Evolutionary conservation across 2,329 filamentous ascomycete species (phyloP), one percentile per base, ranked within the genome.

Genomic region (Fusarium bactridioides): DNA sequence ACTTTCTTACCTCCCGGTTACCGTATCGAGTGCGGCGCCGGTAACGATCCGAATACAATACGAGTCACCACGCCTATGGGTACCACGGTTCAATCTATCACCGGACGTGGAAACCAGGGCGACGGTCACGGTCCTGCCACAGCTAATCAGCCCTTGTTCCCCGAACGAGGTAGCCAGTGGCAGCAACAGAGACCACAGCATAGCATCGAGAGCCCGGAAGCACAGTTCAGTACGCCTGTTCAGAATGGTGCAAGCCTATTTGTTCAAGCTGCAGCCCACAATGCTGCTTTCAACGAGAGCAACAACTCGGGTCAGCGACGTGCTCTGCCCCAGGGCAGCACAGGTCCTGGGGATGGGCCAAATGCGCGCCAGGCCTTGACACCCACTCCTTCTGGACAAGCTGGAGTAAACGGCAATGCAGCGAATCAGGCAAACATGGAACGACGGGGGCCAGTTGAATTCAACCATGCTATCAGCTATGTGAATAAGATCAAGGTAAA

Each of bases 401-500:
- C 88, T 69, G 87, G 84, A 37, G 80, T 92, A 64, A 93, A 92
- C 76, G 90, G 89, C 48, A 86, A 86, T 68, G 87, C 86, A 27
- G 83, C 85, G 75, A 84, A 89, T 82, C 82, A 91, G 83, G 83
- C 88, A 81, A 83, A 88, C 82, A 83, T 93, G 80, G 95, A 97
- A 81, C 97, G 96, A 79, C 90, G 95, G 62, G 95, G 95, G 1
- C 96, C 96, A 3, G 96, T 99, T 23, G 96, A 99, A 79, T 99
- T 99, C 82, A 99, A 99, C 80, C 96, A 99, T 83, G 96, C 96
- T 1, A 99, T 99, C 72, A 98, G 95, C 81, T 99, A 99, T 78
- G 96, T 99, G 61, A 99, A 99, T 80, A 99, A 99, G 84, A 99
- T 99, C 78, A 99, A 99, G 91, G 95, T 96, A 84, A 81, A 88